Evolutionary conservation across 768 basidiomycete genomes (phyloP).

Genomic region (Phanerochaete carnosa): DNA sequence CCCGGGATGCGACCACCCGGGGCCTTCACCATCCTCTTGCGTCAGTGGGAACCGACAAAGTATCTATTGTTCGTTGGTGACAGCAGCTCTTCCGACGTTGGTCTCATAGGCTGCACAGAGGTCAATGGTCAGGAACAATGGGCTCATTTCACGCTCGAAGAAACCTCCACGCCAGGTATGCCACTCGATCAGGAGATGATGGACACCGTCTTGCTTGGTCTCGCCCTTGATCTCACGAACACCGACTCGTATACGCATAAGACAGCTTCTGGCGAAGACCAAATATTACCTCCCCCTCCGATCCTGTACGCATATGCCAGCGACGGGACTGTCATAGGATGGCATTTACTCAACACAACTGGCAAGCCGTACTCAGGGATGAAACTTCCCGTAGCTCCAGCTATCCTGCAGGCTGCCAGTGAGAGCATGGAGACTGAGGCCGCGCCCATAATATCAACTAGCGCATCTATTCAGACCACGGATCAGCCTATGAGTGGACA

Average conservation of each 20-base stretch:
- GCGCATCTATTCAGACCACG: background rate
- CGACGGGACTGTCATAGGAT: constrained; percentile 74
- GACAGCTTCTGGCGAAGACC: constrained; percentile 38
- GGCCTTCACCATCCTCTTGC: constrained; percentile 35
- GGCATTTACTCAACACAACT: constrained; percentile 62
- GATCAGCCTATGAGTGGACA: background rate
- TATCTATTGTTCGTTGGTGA: constrained; percentile 45
- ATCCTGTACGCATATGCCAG: constrained; percentile 74
- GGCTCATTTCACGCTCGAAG: constrained; percentile 45
- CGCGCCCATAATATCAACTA: background rate
- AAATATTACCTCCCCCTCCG: constrained; percentile 48
- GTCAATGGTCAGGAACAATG: constrained; percentile 33
- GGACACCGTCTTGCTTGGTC: constrained; percentile 64
- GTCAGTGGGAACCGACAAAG: constrained; percentile 43
- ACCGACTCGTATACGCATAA: constrained; percentile 34
- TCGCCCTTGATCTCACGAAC: constrained; percentile 66
- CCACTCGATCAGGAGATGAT: constrained; percentile 68
- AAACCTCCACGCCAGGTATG: constrained; percentile 51
- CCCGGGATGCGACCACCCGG: constrained; percentile 45
- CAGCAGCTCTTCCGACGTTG: constrained; percentile 48
- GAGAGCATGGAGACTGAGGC: background rate
- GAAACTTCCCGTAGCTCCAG: constrained; percentile 21
- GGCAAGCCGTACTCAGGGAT: constrained; percentile 56
- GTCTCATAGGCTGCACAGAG: constrained; percentile 34
- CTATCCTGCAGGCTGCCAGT: background rate